These are phyloP conservation scores for Colletotrichum sp. DNA, from an alignment of 2,329 filamentous ascomycete genomes.

Conservation along the genomic window DNA sequence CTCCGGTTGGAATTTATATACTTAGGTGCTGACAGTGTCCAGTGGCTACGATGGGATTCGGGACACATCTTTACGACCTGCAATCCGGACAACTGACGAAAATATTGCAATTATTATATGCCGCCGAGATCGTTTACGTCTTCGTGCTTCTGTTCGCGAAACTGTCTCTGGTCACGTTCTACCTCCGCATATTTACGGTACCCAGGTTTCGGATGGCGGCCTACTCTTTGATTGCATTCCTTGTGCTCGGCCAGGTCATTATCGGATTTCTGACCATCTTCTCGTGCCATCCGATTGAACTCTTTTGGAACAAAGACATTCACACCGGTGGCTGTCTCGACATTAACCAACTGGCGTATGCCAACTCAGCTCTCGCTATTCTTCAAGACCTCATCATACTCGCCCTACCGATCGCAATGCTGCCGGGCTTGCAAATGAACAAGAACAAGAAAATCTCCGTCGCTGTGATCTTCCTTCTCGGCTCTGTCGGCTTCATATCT, in stretches of 20 bases:
- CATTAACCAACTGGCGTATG: constrained; percentile 56
- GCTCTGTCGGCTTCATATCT: constrained; percentile 21
- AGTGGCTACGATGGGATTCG: constrained; percentile 16
- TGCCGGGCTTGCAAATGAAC: constrained; percentile 62
- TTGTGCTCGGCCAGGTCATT: constrained; percentile 26
- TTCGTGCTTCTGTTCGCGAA: constrained; percentile 31
- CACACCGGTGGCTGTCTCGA: constrained; percentile 31
- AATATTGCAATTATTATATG: constrained; percentile 21
- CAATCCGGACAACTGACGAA: constrained; percentile 2
- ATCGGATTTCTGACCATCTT: constrained; percentile 36
- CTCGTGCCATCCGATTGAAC: constrained; percentile 30
- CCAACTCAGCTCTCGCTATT: constrained; percentile 55
- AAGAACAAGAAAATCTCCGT: constrained; percentile 46
- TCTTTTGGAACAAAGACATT: constrained; percentile 32
- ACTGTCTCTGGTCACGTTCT: constrained; percentile 35
- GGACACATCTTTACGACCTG: constrained; percentile 20
- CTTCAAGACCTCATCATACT: constrained; percentile 57
- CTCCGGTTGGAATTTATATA: accelerated
- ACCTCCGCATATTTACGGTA: constrained; percentile 32
- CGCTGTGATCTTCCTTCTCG: constrained; percentile 20
- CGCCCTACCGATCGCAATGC: constrained; percentile 57
- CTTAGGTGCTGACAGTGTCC: neutral
- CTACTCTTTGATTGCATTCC: constrained; percentile 29
- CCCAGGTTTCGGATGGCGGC: constrained; percentile 28
- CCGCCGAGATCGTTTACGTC: constrained; percentile 33